A percentile compares a stretch with the other conserved stretches of the same genome.
These are phyloP conservation scores for Diaporthe ilicicola DNA, from an alignment of 2,329 filamentous ascomycete species.

Conservation along the genomic window DNA sequence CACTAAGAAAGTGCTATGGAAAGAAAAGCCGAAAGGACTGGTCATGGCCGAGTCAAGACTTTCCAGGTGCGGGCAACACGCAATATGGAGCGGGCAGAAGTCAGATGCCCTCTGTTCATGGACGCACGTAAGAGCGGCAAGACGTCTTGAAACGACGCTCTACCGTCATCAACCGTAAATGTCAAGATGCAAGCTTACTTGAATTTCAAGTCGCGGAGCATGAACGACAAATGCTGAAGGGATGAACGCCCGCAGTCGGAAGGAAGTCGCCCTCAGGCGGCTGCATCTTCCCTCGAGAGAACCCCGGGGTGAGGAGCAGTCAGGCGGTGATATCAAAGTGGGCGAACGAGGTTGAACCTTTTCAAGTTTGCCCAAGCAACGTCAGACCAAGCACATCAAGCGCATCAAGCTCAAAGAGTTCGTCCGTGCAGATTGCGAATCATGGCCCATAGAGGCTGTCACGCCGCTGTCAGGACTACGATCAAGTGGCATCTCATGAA, in stretches of 20 bases:
- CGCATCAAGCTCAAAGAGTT: constrained; percentile 14
- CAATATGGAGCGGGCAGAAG: background rate
- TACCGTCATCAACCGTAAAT: constrained; percentile 27
- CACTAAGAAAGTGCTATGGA: constrained; percentile 17
- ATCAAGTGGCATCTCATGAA: constrained; percentile 28
- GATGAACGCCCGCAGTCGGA: constrained; percentile 12
- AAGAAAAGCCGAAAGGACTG: background rate
- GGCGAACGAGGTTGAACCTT: background rate
- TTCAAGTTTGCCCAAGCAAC: constrained; percentile 6
- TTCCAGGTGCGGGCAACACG: background rate
- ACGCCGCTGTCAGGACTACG: constrained; percentile 31
- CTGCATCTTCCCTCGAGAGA: background rate
- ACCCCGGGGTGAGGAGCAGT: constrained; percentile 10
- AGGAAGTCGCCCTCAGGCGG: constrained; percentile 3
- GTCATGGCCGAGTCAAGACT: background rate
- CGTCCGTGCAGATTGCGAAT: constrained; percentile 17
- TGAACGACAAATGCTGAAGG: constrained; percentile 17
- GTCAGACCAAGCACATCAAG: constrained; percentile 27
- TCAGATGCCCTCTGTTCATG: constrained; percentile 7
- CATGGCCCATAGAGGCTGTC: constrained; percentile 12
- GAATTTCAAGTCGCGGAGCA: constrained; percentile 31
- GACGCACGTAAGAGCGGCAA: background rate
- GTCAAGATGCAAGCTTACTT: constrained; percentile 33
- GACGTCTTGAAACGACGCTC: background rate
- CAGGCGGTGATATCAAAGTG: constrained; percentile 24